phyloP scores from a whole-genome alignment of 208 protist genomes.

The Novymonas esmeraldas region DNA sequence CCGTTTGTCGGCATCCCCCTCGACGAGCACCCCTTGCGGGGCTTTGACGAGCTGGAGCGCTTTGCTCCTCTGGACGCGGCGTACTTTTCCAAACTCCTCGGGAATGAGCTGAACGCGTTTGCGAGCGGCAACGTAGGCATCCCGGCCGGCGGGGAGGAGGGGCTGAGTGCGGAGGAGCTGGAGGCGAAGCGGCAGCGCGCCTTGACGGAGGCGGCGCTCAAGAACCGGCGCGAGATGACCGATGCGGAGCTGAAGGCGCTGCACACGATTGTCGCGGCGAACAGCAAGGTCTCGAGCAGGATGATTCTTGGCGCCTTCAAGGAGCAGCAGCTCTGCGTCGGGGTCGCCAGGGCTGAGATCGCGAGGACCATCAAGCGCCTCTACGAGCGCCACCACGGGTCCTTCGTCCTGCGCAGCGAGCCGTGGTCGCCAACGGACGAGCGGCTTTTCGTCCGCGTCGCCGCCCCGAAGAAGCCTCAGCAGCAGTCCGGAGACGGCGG shows the following conservation, averaged over 20 bases:
- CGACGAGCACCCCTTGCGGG: constrained; percentile 72
- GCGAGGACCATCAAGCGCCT: constrained; percentile 71
- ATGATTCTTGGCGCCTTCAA: constrained; percentile 53
- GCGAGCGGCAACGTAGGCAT: constrained; percentile 14
- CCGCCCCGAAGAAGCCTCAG: constrained; percentile 24
- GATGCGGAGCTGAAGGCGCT: constrained; percentile 67
- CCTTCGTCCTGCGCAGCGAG: constrained; percentile 50
- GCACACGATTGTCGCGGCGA: constrained; percentile 55
- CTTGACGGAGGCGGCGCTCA: constrained; percentile 58
- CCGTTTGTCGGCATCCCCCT: constrained; percentile 68
- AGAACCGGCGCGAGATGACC: constrained; percentile 71
- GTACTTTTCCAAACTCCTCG: constrained; percentile 50
- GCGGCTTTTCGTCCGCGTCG: constrained; percentile 49
- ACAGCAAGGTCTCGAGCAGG: constrained; percentile 53
- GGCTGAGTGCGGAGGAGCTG: constrained; percentile 17
- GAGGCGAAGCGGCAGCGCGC: constrained; percentile 44
- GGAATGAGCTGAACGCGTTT: constrained; percentile 41
- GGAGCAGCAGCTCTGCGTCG: constrained; percentile 64
- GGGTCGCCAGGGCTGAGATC: constrained; percentile 70
- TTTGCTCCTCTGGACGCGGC: constrained; percentile 40
- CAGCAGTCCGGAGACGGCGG: not conserved
- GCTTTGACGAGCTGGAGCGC: constrained; percentile 69
- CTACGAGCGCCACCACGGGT: constrained; percentile 71
- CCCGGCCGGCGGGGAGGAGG: constrained; percentile 10
- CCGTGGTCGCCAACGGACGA: constrained; percentile 78